phyloP scores from a whole-genome alignment of 495 filamentous ascomycete genomes.

The Penicillium paxilli region DNA sequence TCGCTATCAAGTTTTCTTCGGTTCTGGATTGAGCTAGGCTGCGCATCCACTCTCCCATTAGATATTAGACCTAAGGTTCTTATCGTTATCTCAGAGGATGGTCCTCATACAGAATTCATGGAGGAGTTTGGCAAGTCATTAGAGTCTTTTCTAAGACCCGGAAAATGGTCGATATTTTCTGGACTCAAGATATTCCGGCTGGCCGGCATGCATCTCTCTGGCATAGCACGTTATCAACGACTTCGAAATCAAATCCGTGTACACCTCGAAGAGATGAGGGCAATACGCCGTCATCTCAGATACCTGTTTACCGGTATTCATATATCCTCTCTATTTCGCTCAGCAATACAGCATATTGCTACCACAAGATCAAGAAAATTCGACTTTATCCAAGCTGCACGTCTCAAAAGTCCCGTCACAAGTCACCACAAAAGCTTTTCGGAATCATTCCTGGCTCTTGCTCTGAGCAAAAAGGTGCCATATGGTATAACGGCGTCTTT shows the following conservation, averaged over 20 bases:
- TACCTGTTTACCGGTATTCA: slow-evolving; percentile 23
- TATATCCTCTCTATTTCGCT: background rate
- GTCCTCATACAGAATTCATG: background rate
- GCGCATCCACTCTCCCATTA: slow-evolving; percentile 9
- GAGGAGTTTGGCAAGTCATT: background rate
- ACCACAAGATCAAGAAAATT: too few species aligned
- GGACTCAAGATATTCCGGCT: slow-evolving; percentile 22
- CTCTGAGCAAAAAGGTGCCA: slow-evolving; percentile 14
- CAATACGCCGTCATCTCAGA: background rate
- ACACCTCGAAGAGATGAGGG: slow-evolving; percentile 1
- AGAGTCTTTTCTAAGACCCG: background rate
- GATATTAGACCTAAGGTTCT: slow-evolving; percentile 14
- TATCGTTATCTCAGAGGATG: slow-evolving; percentile 1
- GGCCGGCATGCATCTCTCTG: slow-evolving; percentile 12
- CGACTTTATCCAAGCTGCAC: too few species aligned
- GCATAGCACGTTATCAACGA: slow-evolving; percentile 9
- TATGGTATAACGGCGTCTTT: slow-evolving; percentile 18
- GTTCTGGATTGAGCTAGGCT: slow-evolving; percentile 19
- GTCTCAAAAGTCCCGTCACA: too few species aligned
- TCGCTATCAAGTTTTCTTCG: slow-evolving; percentile 15
- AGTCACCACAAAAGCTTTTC: too few species aligned
- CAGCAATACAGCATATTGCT: too few species aligned
- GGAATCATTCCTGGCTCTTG: slow-evolving; percentile 15
- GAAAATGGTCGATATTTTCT: slow-evolving; percentile 12
- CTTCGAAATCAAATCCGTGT: slow-evolving; percentile 12